Evolutionary conservation across 768 basidiomycete species (phyloP).

Genomic region (Lactifluus pinguis): DNA sequence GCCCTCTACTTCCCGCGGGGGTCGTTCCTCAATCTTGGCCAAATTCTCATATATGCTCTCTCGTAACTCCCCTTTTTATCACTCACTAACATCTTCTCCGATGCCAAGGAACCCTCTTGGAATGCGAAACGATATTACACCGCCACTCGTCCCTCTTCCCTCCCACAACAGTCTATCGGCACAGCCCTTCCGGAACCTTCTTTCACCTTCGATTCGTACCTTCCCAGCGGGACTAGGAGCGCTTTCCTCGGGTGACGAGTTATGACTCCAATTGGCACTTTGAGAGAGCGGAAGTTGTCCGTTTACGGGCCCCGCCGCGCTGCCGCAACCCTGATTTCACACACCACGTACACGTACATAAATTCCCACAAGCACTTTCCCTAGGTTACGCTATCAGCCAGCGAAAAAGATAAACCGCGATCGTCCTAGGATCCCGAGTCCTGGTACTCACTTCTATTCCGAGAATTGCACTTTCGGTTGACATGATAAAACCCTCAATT

Average conservation of each 20-base stretch:
- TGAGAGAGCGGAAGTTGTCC: background rate
- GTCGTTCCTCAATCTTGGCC: background rate
- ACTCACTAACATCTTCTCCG: no score
- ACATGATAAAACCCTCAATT: background rate
- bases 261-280: constrained; percentile 8
- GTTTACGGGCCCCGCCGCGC: background rate
- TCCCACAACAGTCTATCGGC: background rate
- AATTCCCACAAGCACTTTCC: background rate
- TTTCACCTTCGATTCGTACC: background rate
- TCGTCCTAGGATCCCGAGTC: constrained; percentile 1
- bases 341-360: background rate
- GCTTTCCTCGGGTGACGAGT: constrained; percentile 3
- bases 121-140: background rate
- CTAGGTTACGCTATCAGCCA: background rate
- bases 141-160: background rate
- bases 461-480: background rate
- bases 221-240: background rate
- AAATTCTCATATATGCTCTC: background rate
- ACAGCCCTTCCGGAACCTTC: background rate
- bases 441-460: background rate
- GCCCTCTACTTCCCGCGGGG: background rate
- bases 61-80: background rate
- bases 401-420: background rate
- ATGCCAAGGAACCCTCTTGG: background rate
- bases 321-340: background rate